Evolutionary conservation across 257 asterid species (phyloP), one percentile per base, ranked within the genome.

Genomic region (Nicotiana otophora): DNA sequence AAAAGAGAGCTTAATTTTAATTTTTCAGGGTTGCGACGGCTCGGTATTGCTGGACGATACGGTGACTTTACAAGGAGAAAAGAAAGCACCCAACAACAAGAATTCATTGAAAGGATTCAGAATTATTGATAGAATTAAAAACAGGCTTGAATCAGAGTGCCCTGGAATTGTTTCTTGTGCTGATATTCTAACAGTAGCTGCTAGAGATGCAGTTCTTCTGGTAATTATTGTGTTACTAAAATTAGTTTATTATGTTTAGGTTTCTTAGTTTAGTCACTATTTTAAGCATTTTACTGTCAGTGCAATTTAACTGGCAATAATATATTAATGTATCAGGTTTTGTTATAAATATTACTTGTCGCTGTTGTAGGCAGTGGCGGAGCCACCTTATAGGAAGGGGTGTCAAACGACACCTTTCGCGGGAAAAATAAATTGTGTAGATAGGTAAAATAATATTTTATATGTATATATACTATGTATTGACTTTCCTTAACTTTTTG

Each of bases 91-190:
- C 7, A 92, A 85, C 80, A 95, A 93, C 64, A 69, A 70, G 48
- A 12, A 92, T 88, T 94, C 95, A 53, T 83, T 95, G 80, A 91
- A 92, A 85, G 98, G 98, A 46, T 95, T 95, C 89, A 84, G 92
- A 85, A 90, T 93, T 84, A 87, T 95, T 5, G 98, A 95, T 81
- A 87, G 85, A 83, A 90, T 95, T 60, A 95, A 95, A 85, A 93
- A 90, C 86, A 51, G 82, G 83, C 87, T 93, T 9, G 98, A 95
- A 78, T 95, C 98, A 0, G 97, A 95, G 82, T 95, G 99, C 82
- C 99, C 97, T 0, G 94, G 85, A 81, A 86, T 34, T 0, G 99
- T 95, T 39, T 93, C 98, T 78, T 95, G 99, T 86, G 95, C 98
- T 51, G 99, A 93, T 81, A 90, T 93, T 86, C 96, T 95, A 81